Evolutionary conservation across 805 yeast genomes (phyloP).

Genomic region (Teunomyces lycoperdinae): DNA sequence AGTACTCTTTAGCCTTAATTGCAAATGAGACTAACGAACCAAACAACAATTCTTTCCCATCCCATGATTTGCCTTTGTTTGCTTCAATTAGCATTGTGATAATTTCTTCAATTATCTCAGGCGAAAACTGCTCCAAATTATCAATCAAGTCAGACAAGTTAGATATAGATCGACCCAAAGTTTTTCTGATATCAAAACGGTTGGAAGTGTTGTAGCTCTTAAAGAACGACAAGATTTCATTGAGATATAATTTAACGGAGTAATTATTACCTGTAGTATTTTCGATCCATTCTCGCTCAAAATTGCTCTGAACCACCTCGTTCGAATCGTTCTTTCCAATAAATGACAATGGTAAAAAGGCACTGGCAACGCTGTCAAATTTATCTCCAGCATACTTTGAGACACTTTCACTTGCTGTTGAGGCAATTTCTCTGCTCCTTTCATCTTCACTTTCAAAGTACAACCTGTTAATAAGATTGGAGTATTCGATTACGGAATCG

Average conservation of each 20-base stretch:
- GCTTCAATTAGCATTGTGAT: conserved; percentile 58
- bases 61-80: conserved; percentile 78
- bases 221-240: conserved; percentile 61
- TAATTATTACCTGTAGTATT: conserved; percentile 70
- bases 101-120: conserved; percentile 24
- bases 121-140: conserved; percentile 22
- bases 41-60: conserved; percentile 77
- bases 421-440: conserved; percentile 49
- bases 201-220: conserved; percentile 50
- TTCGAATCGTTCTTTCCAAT: conserved; percentile 70
- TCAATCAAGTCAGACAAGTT: conserved; percentile 50
- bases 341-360: conserved; percentile 75
- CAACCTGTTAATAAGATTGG: conserved; percentile 45
- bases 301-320: conserved; percentile 43
- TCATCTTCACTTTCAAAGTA: conserved; percentile 58
- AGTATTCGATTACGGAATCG: conserved; percentile 52
- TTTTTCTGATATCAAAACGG: conserved; percentile 63
- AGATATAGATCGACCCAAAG: conserved; percentile 66
- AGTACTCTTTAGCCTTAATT: conserved; percentile 38
- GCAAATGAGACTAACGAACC: conserved; percentile 65
- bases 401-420: conserved; percentile 61
- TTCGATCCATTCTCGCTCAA: conserved; percentile 73
- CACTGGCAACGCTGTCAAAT: conserved; percentile 58
- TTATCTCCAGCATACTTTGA: conserved; percentile 66
- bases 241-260: conserved; percentile 64